Evolutionary conservation across 2,329 filamentous ascomycete species (phyloP), one percentile per base, ranked within the genome.

Genomic region (Tolypocladium nubicola): DNA sequence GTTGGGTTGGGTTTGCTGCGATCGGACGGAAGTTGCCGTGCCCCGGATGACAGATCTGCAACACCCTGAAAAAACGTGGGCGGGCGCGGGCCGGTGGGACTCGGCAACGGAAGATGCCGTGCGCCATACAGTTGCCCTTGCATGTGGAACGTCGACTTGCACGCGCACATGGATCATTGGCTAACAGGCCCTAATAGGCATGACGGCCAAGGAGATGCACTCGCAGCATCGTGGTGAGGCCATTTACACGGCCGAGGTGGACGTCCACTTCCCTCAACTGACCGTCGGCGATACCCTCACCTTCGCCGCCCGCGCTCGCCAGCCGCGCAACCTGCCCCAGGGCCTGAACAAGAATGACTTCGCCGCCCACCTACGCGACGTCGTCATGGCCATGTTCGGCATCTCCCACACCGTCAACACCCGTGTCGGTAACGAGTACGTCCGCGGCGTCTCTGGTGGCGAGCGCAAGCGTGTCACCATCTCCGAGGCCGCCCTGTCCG

Each of bases 191-290:
- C 10, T 52, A 55, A 60, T 58, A 79, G 83, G 86, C 63, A 79
- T 90, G 65, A 75, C 82, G 3, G 80, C 88, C 57, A 74, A 88
- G 66, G 82, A 90, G 67, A 93, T 94, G 88, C 83, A 88, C 72
- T 83, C 82, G 13, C 77, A 82, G 60, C 91, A 93, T 74, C 85
- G 88, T 35, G 90, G 90, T 62, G 90, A 95, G 72, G 88, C 88
- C 60, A 92, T 94, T 69, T 94, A 94, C 73, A 92, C 88, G 0
- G 88, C 88, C 59, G 89, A 94, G 70, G 86, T 89, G 40, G 90
- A 95, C 68, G 86, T 88, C 5, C 88, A 92, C 71, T 92, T 92
- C 66, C 87, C 88, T 14, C 82, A 86, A 73, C 73, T 94, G 64
- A 85, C 82, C 1, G 89, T 93, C 49, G 88, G 88, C 55, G 87